Percentiles rank a stretch among this genome's conserved stretches.
Evolutionary conservation across 2,329 filamentous ascomycete species (phyloP).

Genomic region (Hymenotorrendiella dingleyae): DNA sequence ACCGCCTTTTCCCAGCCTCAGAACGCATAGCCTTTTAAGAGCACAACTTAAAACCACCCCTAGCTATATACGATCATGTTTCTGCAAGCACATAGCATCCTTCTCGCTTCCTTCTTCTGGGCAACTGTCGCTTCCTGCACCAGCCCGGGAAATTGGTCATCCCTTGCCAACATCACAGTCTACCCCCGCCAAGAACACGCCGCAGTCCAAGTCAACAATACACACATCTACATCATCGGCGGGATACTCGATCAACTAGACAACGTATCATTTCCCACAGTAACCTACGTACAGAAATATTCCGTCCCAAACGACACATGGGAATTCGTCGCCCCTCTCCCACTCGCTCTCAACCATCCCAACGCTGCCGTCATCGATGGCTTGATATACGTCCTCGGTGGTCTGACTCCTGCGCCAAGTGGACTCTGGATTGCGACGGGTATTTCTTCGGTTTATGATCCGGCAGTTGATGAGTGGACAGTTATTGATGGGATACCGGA

Average conservation of each 20-base stretch:
- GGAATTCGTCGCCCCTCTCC: constrained; percentile 25
- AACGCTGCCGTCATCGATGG: constrained; percentile 33
- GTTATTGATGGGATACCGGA: constrained; percentile 25
- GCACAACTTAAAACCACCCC: no score
- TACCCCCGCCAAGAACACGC: constrained; percentile 21
- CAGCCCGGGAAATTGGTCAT: neutral
- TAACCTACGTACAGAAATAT: constrained; percentile 29
- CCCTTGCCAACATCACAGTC: neutral
- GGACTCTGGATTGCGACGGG: constrained; percentile 9
- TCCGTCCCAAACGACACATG: constrained; percentile 29
- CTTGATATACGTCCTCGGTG: constrained; percentile 37
- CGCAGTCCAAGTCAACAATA: constrained; percentile 3
- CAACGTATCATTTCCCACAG: constrained; percentile 2
- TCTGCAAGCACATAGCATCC: no score
- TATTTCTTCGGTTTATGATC: constrained; percentile 11
- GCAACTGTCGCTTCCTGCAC: no score
- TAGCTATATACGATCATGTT: no score
- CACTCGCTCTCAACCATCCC: constrained; percentile 32
- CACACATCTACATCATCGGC: constrained; percentile 13
- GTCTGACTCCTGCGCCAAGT: constrained; percentile 18
- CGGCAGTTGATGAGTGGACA: constrained; percentile 8
- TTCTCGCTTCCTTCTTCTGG: no score
- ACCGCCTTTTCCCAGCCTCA: no score
- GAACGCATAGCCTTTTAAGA: no score
- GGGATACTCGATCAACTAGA: constrained; percentile 4